Conservation (phyloP, 2,329 filamentous ascomycete genomes). For the Fusarium graminum region DNA sequence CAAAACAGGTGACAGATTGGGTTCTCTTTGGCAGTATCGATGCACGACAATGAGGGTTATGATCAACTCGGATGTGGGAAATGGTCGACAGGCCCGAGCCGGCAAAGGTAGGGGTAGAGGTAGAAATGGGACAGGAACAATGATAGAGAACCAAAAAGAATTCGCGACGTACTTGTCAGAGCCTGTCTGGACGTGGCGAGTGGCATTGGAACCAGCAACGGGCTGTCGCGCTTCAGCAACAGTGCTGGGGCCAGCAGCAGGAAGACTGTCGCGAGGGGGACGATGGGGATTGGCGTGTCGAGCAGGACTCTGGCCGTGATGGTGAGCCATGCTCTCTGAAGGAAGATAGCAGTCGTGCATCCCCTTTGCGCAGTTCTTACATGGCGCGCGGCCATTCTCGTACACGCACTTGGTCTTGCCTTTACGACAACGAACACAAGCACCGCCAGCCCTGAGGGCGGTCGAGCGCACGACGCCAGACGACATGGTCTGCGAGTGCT, state of each 20-base stretch:
- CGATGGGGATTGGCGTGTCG: conserved; percentile 62
- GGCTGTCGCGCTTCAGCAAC: conserved; percentile 61
- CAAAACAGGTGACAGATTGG: conserved; percentile 5
- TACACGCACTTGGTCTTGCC: conserved; percentile 75
- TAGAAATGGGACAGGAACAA: conserved; percentile 11
- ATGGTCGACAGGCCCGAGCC: conserved; percentile 1
- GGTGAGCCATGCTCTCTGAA: conserved; percentile 70
- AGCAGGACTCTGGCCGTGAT: conserved; percentile 70
- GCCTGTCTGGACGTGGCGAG: conserved; percentile 62
- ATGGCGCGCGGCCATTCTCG: conserved; percentile 72
- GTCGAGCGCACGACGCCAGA: conserved; percentile 67
- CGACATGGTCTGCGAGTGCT: conserved; percentile 55
- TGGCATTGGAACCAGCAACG: conserved; percentile 57
- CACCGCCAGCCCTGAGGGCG: conserved; percentile 70
- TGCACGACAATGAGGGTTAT: conserved; percentile 17
- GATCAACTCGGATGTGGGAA: conserved; percentile 14
- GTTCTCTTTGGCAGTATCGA: conserved; percentile 1
- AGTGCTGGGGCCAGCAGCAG: conserved; percentile 64
- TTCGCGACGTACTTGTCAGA: conserved; percentile 67
- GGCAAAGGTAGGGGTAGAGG: conserved; percentile 5
- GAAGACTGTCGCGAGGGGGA: conserved; percentile 66
- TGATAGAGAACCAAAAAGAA: conserved; percentile 18
- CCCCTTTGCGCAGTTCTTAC: conserved; percentile 73
- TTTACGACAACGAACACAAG: conserved; percentile 73
- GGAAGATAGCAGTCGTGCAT: conserved; percentile 74